Evolutionary conservation across 768 basidiomycete genomes (phyloP).

Genomic region (Termitomyces eurrhizus): DNA sequence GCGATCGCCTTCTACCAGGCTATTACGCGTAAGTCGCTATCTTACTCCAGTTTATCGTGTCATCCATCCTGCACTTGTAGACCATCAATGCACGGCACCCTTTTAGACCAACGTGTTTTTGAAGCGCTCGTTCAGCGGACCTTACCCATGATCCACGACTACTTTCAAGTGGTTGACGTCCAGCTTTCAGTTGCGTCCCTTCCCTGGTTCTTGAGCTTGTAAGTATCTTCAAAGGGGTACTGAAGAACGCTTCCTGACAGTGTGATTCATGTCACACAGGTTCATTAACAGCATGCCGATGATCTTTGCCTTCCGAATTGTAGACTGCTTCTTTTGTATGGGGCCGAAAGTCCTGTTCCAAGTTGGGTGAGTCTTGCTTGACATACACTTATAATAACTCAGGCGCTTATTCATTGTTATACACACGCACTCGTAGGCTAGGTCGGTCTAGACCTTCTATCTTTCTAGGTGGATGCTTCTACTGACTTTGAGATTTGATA

Average conservation of each 20-base stretch:
- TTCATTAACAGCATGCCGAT: conserved; percentile 95
- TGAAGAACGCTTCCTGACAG: background rate
- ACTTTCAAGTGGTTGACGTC: conserved; percentile 88
- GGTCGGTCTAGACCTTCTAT: conserved; percentile 49
- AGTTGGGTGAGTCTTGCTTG: conserved; percentile 69
- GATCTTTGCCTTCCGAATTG: conserved; percentile 96
- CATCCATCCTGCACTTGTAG: conserved; percentile 32
- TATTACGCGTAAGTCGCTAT: conserved; percentile 76
- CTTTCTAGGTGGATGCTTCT: background rate
- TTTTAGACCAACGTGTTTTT: conserved; percentile 98
- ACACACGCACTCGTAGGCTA: conserved; percentile 1
- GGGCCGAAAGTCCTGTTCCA: conserved; percentile 98
- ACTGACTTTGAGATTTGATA: conserved; percentile 14
- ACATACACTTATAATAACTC: conserved; percentile 1
- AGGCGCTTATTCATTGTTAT: conserved; percentile 7
- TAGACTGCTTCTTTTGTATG: conserved; percentile 99
- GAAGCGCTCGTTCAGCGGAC: conserved; percentile 88
- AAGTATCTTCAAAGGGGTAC: conserved; percentile 28
- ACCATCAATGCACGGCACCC: conserved; percentile 97
- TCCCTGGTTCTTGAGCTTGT: conserved; percentile 98
- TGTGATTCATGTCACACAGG: conserved; percentile 29
- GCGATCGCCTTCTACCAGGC: conserved; percentile 93
- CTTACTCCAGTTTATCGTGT: background rate
- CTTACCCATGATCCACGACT: conserved; percentile 90
- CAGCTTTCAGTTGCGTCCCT: conserved; percentile 95